Percentiles rank a stretch among this genome's conserved stretches.
These are phyloP conservation scores for Metarhizium humberi DNA, from an alignment of 2,329 filamentous ascomycete species.

Conservation along the genomic window DNA sequence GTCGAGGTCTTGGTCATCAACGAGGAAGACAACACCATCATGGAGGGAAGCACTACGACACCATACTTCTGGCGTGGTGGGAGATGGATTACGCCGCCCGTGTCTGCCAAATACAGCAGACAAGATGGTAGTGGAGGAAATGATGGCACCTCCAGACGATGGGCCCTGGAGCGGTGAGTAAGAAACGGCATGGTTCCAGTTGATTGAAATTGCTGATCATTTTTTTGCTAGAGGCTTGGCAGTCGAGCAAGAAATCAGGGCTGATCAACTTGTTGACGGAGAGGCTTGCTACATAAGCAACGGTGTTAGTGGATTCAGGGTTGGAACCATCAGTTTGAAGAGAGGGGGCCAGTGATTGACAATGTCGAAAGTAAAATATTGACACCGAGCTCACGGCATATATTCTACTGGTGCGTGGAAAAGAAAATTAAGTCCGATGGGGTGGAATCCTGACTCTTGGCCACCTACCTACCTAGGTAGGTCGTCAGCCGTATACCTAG, in stretches of 20 bases:
- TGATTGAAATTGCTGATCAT: slow-evolving; percentile 3
- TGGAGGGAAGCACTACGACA: slow-evolving; percentile 79
- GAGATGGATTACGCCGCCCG: slow-evolving; percentile 71
- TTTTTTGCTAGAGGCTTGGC: slow-evolving; percentile 42
- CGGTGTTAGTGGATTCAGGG: slow-evolving; percentile 70
- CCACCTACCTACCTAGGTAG: not conserved
- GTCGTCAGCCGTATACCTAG: not conserved
- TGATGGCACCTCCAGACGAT: slow-evolving; percentile 71
- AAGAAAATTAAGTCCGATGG: too few species aligned
- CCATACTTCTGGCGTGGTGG: slow-evolving; percentile 69
- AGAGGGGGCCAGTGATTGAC: not conserved
- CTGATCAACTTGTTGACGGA: slow-evolving; percentile 52
- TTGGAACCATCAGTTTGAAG: slow-evolving; percentile 29
- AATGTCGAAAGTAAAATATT: too few species aligned
- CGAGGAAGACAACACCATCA: slow-evolving; percentile 49
- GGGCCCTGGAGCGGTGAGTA: slow-evolving; percentile 61
- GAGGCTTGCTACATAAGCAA: slow-evolving; percentile 87
- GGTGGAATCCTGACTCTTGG: not conserved
- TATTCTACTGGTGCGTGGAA: too few species aligned
- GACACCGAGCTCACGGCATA: too few species aligned
- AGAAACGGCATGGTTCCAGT: not conserved
- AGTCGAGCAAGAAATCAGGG: slow-evolving; percentile 52
- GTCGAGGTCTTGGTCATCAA: slow-evolving; percentile 73
- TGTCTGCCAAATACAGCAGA: slow-evolving; percentile 31
- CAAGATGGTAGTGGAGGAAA: slow-evolving; percentile 61